Evolutionary conservation across 345 rosid genomes (phyloP), one percentile per base, ranked within the genome.

Genomic region (Eucalyptus curtisii): DNA sequence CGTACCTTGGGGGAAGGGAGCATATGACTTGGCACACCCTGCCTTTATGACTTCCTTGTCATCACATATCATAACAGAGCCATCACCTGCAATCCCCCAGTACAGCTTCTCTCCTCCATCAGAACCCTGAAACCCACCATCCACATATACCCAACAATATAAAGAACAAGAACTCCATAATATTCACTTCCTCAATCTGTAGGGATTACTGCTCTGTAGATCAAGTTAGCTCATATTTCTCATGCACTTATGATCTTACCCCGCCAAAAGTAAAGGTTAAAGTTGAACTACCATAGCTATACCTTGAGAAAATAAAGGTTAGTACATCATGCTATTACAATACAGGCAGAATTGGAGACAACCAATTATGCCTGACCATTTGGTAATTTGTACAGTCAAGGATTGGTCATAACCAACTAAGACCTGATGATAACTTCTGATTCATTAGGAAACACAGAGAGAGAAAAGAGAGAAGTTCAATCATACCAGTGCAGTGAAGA

Each of bases 71-170:
- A 97, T 97, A 44, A 97, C 98, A 37, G 96, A 95, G 0, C 99
- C 98, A 85, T 98, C 99, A 1, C 92, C 97, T n/a, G 98, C 95
- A 40, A 97, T 92, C 3, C 99, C 99, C 99, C 99, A 97, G 90
- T 92, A 95, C 6, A 98, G 94, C 90, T 89, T 91, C 84, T 92
- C 99, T 57, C 94, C 95, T 45, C 97, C 98, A 91, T 94, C 97
- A 85, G 96, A 94, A 49, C 98, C 98, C 99, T 97, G 88, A 89
- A 90, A 45, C 27, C 59, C 84, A 68, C 25, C 52, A 84, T 49
- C 20, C 42, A 16, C 22, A 71, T 12, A 40, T 48, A 4, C 40
- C 52, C 47, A 42, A 25, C 10, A 79, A 8, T 27, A 22, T 52
- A 31, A 49, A 88, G 40, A 86, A 16, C 40, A 30, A n/a, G 53